Evolutionary conservation across 176 grass and related monocot genomes (phyloP), one percentile per base, ranked within the genome.

Genomic region (Calamus simplicifolius): DNA sequence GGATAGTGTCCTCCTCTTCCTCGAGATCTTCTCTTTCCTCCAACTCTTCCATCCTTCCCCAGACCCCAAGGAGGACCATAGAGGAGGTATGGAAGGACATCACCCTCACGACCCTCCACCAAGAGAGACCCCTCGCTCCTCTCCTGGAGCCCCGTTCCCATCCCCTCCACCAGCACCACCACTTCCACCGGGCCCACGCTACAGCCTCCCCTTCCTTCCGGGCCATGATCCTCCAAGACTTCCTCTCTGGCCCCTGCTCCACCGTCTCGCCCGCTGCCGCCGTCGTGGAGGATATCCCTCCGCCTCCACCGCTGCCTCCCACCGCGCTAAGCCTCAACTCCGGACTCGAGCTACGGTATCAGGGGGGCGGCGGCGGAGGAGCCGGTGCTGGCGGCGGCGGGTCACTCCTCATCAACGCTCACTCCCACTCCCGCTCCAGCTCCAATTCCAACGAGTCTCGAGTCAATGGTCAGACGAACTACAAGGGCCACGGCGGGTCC

Each of bases 1-100:
- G 54, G 18, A 12, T 56, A 56, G 54, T 56, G 19, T 56, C 54
- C 23, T 25, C 54, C 54, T 25, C 54, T 23, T 25, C 54, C 19
- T 8, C 54, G 18, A 56, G 54, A 23, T 56, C 54, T 21, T 56
- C 54, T 13, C 54, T 19, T 19, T 56, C 54, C 23, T 56, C 19
- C 19, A 15, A 18, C 25, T 29, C 18, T 10, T 63, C 13, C 18
- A 21, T 25, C 63, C 52, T 28, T 29, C 18, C 35, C 3, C 6
- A 4, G 17, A n/a, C 27, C 2, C n/a, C 35, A 12, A 43, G 35
- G 18, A 57, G 30, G 19, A 16, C 3, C 18, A 49, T 69, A 54
- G 67, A 69, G 8, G 67, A 69, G 31, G 15, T 69, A 3, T 69
- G 67, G 67, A 69, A 69, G 15, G 54, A 69, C 30, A 49, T 69